Evolutionary conservation across 2,329 filamentous ascomycete species (phyloP).

Genomic region (Coniochaeta sp.): DNA sequence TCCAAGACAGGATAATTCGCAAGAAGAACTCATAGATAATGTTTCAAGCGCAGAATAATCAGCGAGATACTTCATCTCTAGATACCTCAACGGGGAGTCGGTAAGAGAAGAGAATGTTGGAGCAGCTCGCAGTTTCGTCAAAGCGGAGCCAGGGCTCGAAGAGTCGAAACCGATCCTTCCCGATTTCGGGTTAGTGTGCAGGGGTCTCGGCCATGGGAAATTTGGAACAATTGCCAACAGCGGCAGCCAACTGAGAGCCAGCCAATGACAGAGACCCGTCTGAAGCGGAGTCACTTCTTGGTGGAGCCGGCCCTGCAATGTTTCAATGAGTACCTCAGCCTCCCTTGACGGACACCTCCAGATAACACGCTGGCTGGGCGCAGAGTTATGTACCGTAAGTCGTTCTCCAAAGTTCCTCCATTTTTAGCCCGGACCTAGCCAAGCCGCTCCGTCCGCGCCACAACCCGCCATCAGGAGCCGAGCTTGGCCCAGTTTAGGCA

Average conservation of each 20-base stretch:
- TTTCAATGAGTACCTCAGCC: neutral
- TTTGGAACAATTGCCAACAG: conserved; percentile 9
- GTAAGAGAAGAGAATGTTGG: neutral
- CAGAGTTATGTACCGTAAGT: neutral
- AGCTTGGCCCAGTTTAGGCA: neutral
- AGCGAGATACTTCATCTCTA: too few species aligned
- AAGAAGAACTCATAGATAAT: neutral
- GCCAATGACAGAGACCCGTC: neutral
- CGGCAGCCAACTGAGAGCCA: conserved; percentile 2
- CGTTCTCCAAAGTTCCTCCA: neutral
- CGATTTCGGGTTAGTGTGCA: conserved; percentile 2
- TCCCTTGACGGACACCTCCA: neutral
- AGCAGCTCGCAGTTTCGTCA: conserved; percentile 1
- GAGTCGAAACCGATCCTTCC: conserved; percentile 7
- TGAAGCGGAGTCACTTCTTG: neutral
- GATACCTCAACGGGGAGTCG: too few species aligned
- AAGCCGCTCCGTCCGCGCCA: neutral
- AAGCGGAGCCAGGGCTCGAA: conserved; percentile 1
- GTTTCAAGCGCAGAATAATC: neutral
- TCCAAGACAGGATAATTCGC: neutral
- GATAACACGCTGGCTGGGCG: too few species aligned
- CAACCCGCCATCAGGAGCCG: neutral
- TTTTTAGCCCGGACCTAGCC: neutral
- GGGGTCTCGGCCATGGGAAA: conserved; percentile 3
- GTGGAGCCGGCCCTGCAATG: neutral